Evolutionary conservation across 441 rosid species (phyloP).

Genomic region (Arabidopsis hybrid): DNA sequence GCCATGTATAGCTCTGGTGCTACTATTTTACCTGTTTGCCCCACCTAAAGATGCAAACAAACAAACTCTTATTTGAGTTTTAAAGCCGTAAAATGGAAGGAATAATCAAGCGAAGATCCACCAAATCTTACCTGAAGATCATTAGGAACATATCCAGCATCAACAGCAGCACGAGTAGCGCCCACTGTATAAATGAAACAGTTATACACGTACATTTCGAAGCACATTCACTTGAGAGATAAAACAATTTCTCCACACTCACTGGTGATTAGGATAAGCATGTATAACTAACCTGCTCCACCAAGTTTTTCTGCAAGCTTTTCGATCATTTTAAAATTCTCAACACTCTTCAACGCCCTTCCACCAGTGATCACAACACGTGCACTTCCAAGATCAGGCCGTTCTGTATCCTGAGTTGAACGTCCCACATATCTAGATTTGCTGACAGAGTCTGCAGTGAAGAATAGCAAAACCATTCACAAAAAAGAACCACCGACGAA

Average conservation of each 20-base stretch:
- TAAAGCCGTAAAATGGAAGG: background rate
- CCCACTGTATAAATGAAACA: slow-evolving; percentile 62
- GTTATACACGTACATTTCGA: background rate
- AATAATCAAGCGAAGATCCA: slow-evolving; percentile 13
- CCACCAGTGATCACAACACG: slow-evolving; percentile 89
- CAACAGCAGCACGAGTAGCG: slow-evolving; percentile 99
- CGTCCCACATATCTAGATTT: slow-evolving; percentile 73
- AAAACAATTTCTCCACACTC: background rate
- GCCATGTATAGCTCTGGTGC: slow-evolving; percentile 95
- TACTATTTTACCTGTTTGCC: slow-evolving; percentile 98
- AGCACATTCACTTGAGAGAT: background rate
- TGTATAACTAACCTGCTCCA: slow-evolving; percentile 76
- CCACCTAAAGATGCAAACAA: slow-evolving; percentile 59
- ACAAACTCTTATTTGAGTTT: slow-evolving; percentile 1
- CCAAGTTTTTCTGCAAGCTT: slow-evolving; percentile 96
- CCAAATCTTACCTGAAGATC: slow-evolving; percentile 78
- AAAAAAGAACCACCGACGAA: too few relatives aligned
- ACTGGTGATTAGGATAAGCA: background rate
- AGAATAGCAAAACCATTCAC: background rate
- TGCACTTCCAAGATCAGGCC: slow-evolving; percentile 97
- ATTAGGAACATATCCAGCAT: slow-evolving; percentile 96
- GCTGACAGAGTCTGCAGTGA: slow-evolving; percentile 59
- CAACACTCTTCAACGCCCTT: slow-evolving; percentile 83
- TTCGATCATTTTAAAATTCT: slow-evolving; percentile 92
- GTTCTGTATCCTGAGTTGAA: slow-evolving; percentile 79